Base-by-base conservation (phyloP, 495 filamentous ascomycete genomes). In the Corynascus novoguineensis region DNA sequence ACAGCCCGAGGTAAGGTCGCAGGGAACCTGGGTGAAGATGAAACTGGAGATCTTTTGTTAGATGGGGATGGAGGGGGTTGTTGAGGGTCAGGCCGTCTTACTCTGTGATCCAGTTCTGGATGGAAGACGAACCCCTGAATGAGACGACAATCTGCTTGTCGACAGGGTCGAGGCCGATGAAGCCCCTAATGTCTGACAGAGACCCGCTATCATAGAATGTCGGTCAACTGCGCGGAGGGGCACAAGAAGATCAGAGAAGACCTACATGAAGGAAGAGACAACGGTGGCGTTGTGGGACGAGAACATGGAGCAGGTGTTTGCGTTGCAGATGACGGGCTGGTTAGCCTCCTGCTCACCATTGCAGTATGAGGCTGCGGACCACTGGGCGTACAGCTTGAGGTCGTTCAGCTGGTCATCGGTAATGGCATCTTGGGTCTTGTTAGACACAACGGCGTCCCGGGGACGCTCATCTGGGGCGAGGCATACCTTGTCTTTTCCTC, bases 301-400 rank as follows among this genome's bases (percentile, higher is more conserved):
- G 5, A 78, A 64, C 57, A 83, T 73, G 9, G 85, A 81, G 66
- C 90, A 93, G 53, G 75, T 77, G 41, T 70, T 58, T n/a, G 69
- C 74, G 7, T 70, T 55, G 68, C 90, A 95, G 12, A 75, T 75
- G 19, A 92, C 55, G 12, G 71, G 70, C 21, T 71, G 62, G n/a
- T 78, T 78, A 6, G 78, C 68, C 7, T 60, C 37, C 41, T 78
- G 76, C 52, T 84, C 74, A 48, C 60, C 73, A 34, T 80, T 74
- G 68, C 89, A 93, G 68, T 88, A 90, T 5, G 83, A 72, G 0
- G 88, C 85, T 0, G 77, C 85, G 1, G 87, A 74, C 67, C 85
- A 92, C 64, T 92, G 81, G 15, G 84, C 79, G 65, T 79, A 88
- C 58, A 89, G 73, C 4, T 76, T 69, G 44, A 92, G 71, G 38